Percentiles rank a stretch among this genome's conserved stretches.
Evolutionary conservation across 2,329 filamentous ascomycete species (phyloP).

Genomic region (Atkinsonella hypoxylon): DNA sequence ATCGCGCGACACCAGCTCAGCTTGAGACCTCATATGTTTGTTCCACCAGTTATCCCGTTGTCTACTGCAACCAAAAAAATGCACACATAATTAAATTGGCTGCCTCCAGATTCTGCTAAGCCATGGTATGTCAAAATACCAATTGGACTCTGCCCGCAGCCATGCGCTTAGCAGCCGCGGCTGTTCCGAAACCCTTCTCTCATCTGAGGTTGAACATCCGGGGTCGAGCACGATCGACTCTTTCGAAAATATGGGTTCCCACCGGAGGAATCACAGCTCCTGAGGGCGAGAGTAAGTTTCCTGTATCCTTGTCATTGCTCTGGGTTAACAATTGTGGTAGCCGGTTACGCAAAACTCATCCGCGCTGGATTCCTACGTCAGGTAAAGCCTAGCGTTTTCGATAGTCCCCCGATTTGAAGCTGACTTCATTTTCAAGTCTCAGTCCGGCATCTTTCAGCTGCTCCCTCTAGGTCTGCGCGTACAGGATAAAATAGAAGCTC

Average conservation of each 20-base stretch:
- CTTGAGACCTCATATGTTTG: too few species aligned
- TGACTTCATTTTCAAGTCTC: conserved; percentile 41
- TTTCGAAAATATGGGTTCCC: conserved; percentile 72
- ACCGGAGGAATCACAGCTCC: conserved; percentile 54
- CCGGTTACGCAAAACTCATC: conserved; percentile 54
- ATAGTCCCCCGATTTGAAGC: conserved; percentile 2
- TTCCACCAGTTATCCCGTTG: neutral
- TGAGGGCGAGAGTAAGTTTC: conserved; percentile 37
- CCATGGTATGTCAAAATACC: conserved; percentile 11
- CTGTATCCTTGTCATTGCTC: neutral
- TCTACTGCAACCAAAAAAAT: neutral
- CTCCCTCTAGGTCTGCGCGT: conserved; percentile 78
- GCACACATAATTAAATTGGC: neutral
- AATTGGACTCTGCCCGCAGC: conserved; percentile 7
- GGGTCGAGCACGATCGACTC: conserved; percentile 17
- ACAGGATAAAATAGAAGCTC: conserved; percentile 71
- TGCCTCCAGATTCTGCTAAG: neutral
- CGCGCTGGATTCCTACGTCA: conserved; percentile 64
- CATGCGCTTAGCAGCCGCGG: conserved; percentile 3
- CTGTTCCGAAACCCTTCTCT: conserved; percentile 13
- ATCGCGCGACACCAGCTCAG: neutral
- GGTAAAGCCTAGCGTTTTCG: conserved; percentile 26
- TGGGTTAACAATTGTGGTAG: conserved; percentile 24
- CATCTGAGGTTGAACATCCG: conserved; percentile 4
- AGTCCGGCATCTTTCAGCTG: conserved; percentile 86